Evolutionary conservation across 228 moss, liverwort and hornwort genomes (phyloP).

Genomic region (Sphagnum magellanicum): DNA sequence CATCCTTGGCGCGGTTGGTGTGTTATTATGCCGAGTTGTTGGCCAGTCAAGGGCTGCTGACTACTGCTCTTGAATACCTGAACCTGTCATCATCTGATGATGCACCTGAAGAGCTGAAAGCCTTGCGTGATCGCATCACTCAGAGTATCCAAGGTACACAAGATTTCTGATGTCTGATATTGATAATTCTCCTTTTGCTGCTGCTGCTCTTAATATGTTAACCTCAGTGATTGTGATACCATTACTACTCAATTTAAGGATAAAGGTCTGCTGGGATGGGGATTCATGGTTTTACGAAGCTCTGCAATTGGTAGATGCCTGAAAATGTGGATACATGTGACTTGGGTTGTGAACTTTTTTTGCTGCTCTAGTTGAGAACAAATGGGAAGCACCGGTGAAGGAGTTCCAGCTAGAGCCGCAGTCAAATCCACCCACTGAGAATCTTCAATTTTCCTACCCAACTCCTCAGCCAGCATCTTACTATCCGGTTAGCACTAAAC

Average conservation of each 20-base stretch:
- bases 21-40: slow-evolving; percentile 86
- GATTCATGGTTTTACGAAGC: too few relatives aligned
- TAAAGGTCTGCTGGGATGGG: too few relatives aligned
- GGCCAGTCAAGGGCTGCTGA: slow-evolving; percentile 86
- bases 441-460: slow-evolving; percentile 18
- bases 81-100: slow-evolving; percentile 75
- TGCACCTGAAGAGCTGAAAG: slow-evolving; percentile 56
- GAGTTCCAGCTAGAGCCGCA: slow-evolving; percentile 26
- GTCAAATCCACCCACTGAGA: slow-evolving; percentile 11
- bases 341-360: not conserved
- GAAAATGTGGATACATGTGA: too few relatives aligned
- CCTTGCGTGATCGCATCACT: slow-evolving; percentile 76
- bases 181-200: not conserved
- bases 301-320: too few relatives aligned
- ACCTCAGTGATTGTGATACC: too few relatives aligned
- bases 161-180: not conserved
- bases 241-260: too few relatives aligned
- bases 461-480: slow-evolving; percentile 28
- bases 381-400: slow-evolving; percentile 17
- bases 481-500: slow-evolving; percentile 33
- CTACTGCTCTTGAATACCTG: slow-evolving; percentile 84
- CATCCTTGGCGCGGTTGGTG: slow-evolving; percentile 77
- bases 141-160: slow-evolving; percentile 61
- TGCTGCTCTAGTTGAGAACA: slow-evolving; percentile 21
- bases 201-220: too few relatives aligned